These are phyloP conservation scores for Thelonectria rubi DNA, from an alignment of 2,329 filamentous ascomycete genomes.

Conservation along the genomic window DNA sequence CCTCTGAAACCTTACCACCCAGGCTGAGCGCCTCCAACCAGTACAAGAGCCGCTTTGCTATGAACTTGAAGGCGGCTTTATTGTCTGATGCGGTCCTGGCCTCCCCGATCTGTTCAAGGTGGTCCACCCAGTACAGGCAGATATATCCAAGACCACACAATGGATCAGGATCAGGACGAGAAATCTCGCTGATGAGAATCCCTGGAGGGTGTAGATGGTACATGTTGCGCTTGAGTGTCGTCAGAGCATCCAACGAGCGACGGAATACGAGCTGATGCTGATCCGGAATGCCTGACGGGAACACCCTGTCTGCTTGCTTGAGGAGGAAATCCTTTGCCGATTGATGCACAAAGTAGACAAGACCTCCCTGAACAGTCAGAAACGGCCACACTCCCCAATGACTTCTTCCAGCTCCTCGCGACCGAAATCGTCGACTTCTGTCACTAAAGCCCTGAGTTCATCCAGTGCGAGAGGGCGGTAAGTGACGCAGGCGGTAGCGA, in stretches of 20 bases:
- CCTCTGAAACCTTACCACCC: slow-evolving; percentile 31
- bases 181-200: slow-evolving; percentile 18
- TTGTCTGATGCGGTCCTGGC: too few relatives aligned
- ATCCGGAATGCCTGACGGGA: slow-evolving; percentile 40
- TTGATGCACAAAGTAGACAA: slow-evolving; percentile 52
- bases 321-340: slow-evolving; percentile 54
- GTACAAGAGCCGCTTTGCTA: slow-evolving; percentile 41
- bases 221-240: slow-evolving; percentile 47
- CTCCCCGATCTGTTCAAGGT: slow-evolving; percentile 18
- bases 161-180: slow-evolving; percentile 23
- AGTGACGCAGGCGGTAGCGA: slow-evolving; percentile 43
- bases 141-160: slow-evolving; percentile 30
- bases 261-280: slow-evolving; percentile 47
- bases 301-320: slow-evolving; percentile 42
- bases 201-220: slow-evolving; percentile 42
- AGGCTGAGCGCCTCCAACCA: slow-evolving; percentile 56
- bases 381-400: slow-evolving; percentile 50
- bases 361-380: slow-evolving; percentile 44
- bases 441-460: slow-evolving; percentile 45
- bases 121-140: slow-evolving; percentile 37
- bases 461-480: slow-evolving; percentile 50
- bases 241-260: slow-evolving; percentile 47
- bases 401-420: slow-evolving; percentile 38
- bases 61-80: background rate
- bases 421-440: slow-evolving; percentile 11